Base-by-base conservation (phyloP, 1,284 basidiomycete genomes). In the Cryptococcus sp. region DNA sequence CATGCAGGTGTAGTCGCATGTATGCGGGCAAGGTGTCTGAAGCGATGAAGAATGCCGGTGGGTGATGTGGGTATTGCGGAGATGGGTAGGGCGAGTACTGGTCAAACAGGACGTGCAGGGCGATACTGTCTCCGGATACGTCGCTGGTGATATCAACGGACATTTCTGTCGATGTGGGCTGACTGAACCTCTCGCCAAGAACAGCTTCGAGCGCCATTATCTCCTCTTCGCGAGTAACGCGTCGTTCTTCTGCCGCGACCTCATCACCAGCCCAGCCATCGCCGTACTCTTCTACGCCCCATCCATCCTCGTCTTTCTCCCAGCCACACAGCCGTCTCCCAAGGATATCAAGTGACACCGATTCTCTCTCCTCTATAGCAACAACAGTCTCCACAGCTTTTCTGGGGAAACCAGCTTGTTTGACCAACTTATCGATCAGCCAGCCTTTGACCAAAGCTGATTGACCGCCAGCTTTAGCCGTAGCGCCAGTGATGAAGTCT, bases 391-490 rank as follows among this genome's bases (percentile, higher is more conserved):
- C 86, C 16, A 93, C 89, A 10, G 84, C 81, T 59, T 88, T 85
- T 1, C 84, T 78, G 7, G 93, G 93, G 80, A 88, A 93, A 2
- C 93, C 93, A 45, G 88, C 90, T 70, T 89, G 85, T 71, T 91
- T 92, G 56, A 88, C 83, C 2, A 91, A 85, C 69, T 87, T 86
- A 54, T 96, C 91, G 61, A 88, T 85, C 2, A 89, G 79, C 94
- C 94, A 97, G 16, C 89, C 84, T 55, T 81, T 83, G 62, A 87
- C 88, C 19, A 96, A 76, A 58, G 87, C 85, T 38, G 85, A 84
- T 17, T 75, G 57, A 3, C 75, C 75, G 42, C 59, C 79, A 64
- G 20, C 50, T 42, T 58, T 87, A 50, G 88, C 80, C 69, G 89
- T 89, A 2, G 72, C 76, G 8, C 76, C 70, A 0, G 74, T 87